Evolutionary conservation across 331 rosid species (phyloP).

Genomic region (Spiraea crenata): DNA sequence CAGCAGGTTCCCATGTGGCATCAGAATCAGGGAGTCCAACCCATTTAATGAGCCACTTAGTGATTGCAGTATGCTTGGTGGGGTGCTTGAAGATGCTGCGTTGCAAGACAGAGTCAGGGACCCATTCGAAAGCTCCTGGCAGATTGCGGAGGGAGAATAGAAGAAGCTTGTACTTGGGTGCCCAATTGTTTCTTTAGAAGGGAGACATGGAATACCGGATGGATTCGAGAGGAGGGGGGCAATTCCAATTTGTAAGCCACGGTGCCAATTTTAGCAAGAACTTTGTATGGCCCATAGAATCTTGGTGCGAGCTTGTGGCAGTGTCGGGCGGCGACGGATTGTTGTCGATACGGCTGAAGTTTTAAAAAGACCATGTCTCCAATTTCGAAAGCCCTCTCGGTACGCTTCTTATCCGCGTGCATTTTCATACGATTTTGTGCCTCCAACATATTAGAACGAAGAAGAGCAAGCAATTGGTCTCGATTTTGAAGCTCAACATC

Average conservation of each 20-base stretch:
- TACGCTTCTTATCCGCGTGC: too few species aligned
- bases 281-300: background rate
- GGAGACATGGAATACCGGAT: background rate
- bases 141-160: background rate
- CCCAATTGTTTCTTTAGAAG: background rate
- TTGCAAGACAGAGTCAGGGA: background rate
- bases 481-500: accelerated
- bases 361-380: background rate
- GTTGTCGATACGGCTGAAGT: background rate
- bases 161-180: background rate
- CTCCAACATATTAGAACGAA: background rate
- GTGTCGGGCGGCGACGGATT: accelerated
- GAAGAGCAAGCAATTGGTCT: accelerated
- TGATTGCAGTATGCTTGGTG: background rate
- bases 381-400: background rate
- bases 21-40: background rate
- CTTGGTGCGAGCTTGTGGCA: background rate
- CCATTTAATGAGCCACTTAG: background rate
- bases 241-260: background rate
- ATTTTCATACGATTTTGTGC: background rate
- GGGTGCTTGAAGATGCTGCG: background rate
- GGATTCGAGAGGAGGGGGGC: background rate
- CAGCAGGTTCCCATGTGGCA: background rate
- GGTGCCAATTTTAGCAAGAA: background rate
- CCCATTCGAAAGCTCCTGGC: background rate